phyloP scores from a whole-genome alignment of 2,329 filamentous ascomycete genomes.

The Aspergillus pseudonomiae region DNA sequence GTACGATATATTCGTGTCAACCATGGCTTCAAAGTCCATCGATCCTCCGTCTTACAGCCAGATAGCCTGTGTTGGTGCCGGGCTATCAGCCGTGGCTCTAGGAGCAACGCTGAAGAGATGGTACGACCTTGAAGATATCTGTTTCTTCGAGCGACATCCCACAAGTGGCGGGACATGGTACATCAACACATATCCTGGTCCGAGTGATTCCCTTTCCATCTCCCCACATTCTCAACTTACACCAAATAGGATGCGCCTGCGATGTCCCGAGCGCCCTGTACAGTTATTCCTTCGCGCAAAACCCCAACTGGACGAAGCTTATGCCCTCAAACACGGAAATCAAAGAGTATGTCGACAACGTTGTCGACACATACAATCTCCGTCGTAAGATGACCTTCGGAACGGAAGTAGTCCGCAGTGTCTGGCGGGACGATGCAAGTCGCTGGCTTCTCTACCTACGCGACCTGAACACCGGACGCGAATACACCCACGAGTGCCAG shows the following conservation, averaged over 20 bases:
- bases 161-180: constrained; percentile 65
- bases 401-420: constrained; percentile 26
- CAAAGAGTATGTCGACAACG: constrained; percentile 52
- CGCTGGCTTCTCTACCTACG: constrained; percentile 47
- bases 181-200: constrained; percentile 61
- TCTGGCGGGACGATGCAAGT: constrained; percentile 54
- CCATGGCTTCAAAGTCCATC: not conserved
- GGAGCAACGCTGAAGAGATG: constrained; percentile 60
- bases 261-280: constrained; percentile 58
- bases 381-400: constrained; percentile 23
- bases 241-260: constrained; percentile 48
- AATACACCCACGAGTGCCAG: constrained; percentile 48
- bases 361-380: constrained; percentile 52
- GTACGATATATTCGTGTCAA: not conserved
- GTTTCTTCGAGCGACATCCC: constrained; percentile 60
- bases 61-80: constrained; percentile 52
- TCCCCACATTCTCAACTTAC: not conserved
- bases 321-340: constrained; percentile 55
- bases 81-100: constrained; percentile 63
- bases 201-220: not conserved
- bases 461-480: constrained; percentile 25
- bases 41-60: constrained; percentile 26
- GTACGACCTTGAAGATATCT: constrained; percentile 60
- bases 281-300: constrained; percentile 58
- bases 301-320: constrained; percentile 53